phyloP scores from a whole-genome alignment of 148 eudicot genomes.

The Polygonum maritimum region DNA sequence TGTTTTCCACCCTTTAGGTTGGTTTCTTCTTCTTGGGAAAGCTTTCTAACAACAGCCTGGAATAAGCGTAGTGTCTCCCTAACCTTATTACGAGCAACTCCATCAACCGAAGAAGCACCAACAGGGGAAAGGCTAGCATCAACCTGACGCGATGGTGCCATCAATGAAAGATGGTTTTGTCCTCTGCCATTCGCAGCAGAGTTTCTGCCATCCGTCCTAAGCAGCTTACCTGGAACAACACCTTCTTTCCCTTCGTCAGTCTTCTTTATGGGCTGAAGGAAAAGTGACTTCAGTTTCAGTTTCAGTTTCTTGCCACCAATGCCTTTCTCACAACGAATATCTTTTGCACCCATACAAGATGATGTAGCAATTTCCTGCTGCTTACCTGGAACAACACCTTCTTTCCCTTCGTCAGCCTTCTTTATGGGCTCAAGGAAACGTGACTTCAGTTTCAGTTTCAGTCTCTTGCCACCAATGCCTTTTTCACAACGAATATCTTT shows the following conservation, averaged over 20 bases:
- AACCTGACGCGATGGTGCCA: slow-evolving; percentile 12
- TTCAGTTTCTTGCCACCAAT: neutral
- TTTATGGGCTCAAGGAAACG: neutral
- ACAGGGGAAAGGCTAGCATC: slow-evolving; percentile 40
- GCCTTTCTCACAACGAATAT: neutral
- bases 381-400: slow-evolving; percentile 1
- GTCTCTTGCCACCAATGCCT: neutral
- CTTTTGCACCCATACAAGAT: neutral
- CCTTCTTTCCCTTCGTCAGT: slow-evolving; percentile 16
- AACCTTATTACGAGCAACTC: slow-evolving; percentile 52
- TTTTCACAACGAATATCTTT: neutral
- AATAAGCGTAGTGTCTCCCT: slow-evolving; percentile 59
- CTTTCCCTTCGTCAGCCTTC: slow-evolving; percentile 13
- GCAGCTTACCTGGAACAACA: slow-evolving; percentile 3
- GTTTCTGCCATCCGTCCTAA: slow-evolving; percentile 18
- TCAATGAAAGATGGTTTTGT: neutral
- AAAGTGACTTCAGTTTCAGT: neutral
- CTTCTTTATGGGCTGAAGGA: neutral
- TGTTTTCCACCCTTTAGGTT: slow-evolving; percentile 18
- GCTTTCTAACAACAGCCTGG: slow-evolving; percentile 51
- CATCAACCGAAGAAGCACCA: slow-evolving; percentile 29
- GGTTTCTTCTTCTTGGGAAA: slow-evolving; percentile 54
- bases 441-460: neutral
- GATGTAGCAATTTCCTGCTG: neutral
- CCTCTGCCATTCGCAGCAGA: slow-evolving; percentile 15